phyloP scores from a whole-genome alignment of 2,329 filamentous ascomycete species.

The Cercospora sesami region DNA sequence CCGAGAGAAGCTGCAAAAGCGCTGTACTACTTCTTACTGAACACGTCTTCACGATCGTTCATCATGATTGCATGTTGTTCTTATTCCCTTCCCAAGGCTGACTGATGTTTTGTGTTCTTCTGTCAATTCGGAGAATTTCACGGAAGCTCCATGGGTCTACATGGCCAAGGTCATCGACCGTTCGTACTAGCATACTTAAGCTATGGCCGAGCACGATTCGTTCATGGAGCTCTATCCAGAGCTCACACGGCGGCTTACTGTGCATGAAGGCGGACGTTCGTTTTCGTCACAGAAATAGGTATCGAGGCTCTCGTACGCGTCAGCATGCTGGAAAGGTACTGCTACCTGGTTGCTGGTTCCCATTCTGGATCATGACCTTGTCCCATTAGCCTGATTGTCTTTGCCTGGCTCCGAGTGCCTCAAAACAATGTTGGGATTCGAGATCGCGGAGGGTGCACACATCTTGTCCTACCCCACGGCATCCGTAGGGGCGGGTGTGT shows the following conservation, averaged over 20 bases:
- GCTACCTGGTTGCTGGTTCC: not conserved
- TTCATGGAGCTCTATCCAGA: not conserved
- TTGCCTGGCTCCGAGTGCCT: not conserved
- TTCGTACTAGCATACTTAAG: not conserved
- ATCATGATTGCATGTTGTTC: not conserved
- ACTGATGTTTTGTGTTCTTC: not conserved
- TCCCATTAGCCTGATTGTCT: not conserved
- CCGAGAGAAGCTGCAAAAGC: constrained; percentile 2
- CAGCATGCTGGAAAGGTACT: not conserved
- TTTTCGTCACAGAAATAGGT: not conserved
- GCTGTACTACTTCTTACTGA: constrained; percentile 1
- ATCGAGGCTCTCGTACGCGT: not conserved
- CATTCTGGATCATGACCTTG: not conserved
- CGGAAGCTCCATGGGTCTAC: not conserved
- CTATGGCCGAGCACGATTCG: not conserved
- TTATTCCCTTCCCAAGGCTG: not conserved
- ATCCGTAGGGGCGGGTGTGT: not conserved
- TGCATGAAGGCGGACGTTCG: not conserved
- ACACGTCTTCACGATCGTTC: not conserved
- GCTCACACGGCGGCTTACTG: not conserved
- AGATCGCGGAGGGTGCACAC: not conserved
- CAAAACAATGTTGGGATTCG: not conserved
- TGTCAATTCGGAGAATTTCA: not conserved
- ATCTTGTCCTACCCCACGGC: not conserved
- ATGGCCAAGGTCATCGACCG: not conserved